Conservation (phyloP, 306 rosid species). For the Glycine soja region DNA sequence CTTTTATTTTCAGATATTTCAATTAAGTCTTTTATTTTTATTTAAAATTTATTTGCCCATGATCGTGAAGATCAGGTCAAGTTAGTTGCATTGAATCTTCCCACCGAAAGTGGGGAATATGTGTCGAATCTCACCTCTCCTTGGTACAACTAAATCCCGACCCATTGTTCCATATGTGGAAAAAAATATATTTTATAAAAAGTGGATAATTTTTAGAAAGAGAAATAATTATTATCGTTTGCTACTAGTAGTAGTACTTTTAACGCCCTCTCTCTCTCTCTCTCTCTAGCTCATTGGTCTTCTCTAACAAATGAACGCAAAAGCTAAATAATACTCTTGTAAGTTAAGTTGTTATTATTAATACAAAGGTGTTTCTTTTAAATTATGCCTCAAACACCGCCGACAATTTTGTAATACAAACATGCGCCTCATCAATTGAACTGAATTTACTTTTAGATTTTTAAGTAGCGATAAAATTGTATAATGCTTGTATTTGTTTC, state of each 20-base stretch:
- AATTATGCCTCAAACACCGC: not conserved
- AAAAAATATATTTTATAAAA: not conserved
- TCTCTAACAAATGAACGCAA: not conserved
- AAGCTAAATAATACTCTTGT: not conserved
- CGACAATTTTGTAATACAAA: not conserved
- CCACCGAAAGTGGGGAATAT: slow-evolving; percentile 5
- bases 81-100: not conserved
- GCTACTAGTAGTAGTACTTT: too few relatives aligned
- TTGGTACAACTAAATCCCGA: not conserved
- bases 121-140: not conserved
- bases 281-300: not conserved
- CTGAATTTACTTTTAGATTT: not conserved
- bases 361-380: not conserved
- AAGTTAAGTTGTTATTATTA: not conserved
- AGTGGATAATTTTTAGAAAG: not conserved
- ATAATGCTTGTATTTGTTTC: too few relatives aligned
- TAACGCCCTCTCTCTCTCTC: too few relatives aligned
- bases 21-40: too few relatives aligned
- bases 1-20: too few relatives aligned
- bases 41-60: too few relatives aligned
- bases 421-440: not conserved
- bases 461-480: too few relatives aligned
- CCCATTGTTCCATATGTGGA: not conserved
- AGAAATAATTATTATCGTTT: not conserved
- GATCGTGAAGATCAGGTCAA: not conserved